Percentiles rank a stretch among this genome's conserved stretches.
Conservation (phyloP, 495 filamentous ascomycete species). For the Penicillium maclennaniae region DNA sequence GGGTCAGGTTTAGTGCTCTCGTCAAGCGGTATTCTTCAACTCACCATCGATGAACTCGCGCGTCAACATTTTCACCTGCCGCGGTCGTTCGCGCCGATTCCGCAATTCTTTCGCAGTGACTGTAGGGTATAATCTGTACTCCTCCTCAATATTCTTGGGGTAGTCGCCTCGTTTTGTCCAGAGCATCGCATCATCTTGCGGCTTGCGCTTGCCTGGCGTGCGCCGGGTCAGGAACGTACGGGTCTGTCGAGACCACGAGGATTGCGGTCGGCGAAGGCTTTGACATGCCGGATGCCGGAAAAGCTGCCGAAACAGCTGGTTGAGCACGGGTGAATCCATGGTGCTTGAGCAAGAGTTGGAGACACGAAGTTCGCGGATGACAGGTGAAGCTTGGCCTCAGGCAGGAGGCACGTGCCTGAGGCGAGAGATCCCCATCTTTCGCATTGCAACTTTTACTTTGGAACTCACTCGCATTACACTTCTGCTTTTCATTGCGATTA, state of each 20-base stretch:
- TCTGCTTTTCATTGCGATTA: too few relatives aligned
- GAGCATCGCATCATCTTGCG: slow-evolving; percentile 30
- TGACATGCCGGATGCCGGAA: slow-evolving; percentile 68
- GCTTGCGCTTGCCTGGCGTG: slow-evolving; percentile 29
- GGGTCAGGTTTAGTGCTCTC: slow-evolving; percentile 8
- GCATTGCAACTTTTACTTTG: background rate
- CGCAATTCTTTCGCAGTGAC: slow-evolving; percentile 79
- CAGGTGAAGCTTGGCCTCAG: slow-evolving; percentile 16
- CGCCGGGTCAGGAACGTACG: slow-evolving; percentile 42
- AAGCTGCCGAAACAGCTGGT: slow-evolving; percentile 76
- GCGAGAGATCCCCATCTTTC: background rate
- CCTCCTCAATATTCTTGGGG: slow-evolving; percentile 68
- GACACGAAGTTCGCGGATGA: slow-evolving; percentile 2
- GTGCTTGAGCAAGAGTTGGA: slow-evolving; percentile 6
- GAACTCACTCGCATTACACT: background rate
- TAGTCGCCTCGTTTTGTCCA: slow-evolving; percentile 83
- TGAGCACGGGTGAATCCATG: slow-evolving; percentile 83
- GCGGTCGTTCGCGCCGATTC: slow-evolving; percentile 67
- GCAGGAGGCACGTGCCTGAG: slow-evolving; percentile 21
- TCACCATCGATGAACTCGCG: slow-evolving; percentile 96
- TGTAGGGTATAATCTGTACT: slow-evolving; percentile 74
- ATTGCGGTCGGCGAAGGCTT: slow-evolving; percentile 42
- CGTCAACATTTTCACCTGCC: slow-evolving; percentile 90
- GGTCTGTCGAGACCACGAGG: slow-evolving; percentile 30
- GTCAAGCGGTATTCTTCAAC: slow-evolving; percentile 6